These are phyloP conservation scores for Graphium sp. DNA, from an alignment of 2,329 filamentous ascomycete species.

Conservation along the genomic window DNA sequence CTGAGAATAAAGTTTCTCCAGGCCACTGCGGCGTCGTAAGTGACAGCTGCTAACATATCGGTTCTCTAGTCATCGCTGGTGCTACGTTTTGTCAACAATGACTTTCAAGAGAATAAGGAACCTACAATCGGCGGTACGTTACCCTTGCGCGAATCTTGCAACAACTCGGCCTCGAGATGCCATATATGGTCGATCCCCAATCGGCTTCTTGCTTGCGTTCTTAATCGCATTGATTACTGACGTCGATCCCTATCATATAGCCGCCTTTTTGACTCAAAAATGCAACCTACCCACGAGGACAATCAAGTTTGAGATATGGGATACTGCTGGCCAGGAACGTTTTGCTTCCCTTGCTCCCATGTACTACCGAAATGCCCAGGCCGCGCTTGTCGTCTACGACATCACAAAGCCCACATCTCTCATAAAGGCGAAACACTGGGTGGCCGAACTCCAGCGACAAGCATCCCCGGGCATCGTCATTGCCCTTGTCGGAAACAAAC, in stretches of 20 bases:
- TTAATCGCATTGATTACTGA: not conserved
- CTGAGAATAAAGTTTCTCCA: not conserved
- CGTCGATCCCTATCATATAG: constrained; percentile 23
- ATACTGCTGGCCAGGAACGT: constrained; percentile 93
- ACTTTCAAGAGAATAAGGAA: constrained; percentile 99
- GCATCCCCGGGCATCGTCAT: constrained; percentile 94
- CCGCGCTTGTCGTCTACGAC: constrained; percentile 95
- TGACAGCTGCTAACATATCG: constrained; percentile 8
- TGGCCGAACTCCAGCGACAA: constrained; percentile 91
- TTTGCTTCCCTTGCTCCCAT: constrained; percentile 94
- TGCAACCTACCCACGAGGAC: constrained; percentile 87
- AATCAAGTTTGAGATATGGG: constrained; percentile 94
- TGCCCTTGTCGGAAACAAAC: constrained; percentile 90
- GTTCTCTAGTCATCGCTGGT: constrained; percentile 76
- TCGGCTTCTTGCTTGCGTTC: constrained; percentile 1
- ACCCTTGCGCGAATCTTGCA: no score
- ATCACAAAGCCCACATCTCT: constrained; percentile 92
- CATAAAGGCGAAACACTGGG: constrained; percentile 96
- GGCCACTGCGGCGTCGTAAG: not conserved
- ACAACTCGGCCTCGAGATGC: no score
- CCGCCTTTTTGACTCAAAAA: constrained; percentile 97
- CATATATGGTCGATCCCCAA: no score
- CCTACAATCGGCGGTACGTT: constrained; percentile 87
- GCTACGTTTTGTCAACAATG: constrained; percentile 96
- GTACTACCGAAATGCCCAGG: constrained; percentile 99